Base-by-base conservation (phyloP, 768 basidiomycete genomes). In the Boletus sp. region DNA sequence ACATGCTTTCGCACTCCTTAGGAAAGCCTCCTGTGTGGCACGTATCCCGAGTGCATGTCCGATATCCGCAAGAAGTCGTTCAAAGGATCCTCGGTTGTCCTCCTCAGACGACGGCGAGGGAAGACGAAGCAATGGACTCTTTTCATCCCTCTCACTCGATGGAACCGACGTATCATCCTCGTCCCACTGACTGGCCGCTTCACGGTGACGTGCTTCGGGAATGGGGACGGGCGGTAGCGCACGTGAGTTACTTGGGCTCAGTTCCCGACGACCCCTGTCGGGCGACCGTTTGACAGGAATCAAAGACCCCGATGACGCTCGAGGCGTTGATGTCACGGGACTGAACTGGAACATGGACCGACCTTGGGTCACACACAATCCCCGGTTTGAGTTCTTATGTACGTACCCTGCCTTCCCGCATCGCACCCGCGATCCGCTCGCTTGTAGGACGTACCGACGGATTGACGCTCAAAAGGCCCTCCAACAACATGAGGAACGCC, bases 321-420 rank as follows among this genome's bases (percentile, higher is more conserved):
- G 40, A 1, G 55, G 37, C 0, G 9, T 51, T 5, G 59, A 62
- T 3, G 39, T 36, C 37, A 56, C 60, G 15, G 73, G 69, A 53
- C 70, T 61, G 24, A 76, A 68, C 75, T 72, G 30, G 8, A 60
- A 37, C n/a, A n/a, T 56, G n/a, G 11, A 17, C 42, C 17, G 1
- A 64, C 28, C 18, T 42, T 17, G 48, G 35, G 46, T 56, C 35
- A 35, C 39, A 15, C 39, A 15, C 39, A 30, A 45, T 3, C 9
- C 35, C 24, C 14, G 9, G 4, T 9, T 11, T 20, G 12, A 51
- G 18, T 30, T 24, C 35, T 36, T 30, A 8, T 28, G 50, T n/a
- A 78, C 83, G n/a, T 60, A 92, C 91, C 76, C 80, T 83, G 50
- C 92, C 85, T 37, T 89, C 84, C 35, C 81, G 77, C 53, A 94